Conservation (phyloP, 179 eudicot genomes). For the Sideroxylon spinosum region DNA sequence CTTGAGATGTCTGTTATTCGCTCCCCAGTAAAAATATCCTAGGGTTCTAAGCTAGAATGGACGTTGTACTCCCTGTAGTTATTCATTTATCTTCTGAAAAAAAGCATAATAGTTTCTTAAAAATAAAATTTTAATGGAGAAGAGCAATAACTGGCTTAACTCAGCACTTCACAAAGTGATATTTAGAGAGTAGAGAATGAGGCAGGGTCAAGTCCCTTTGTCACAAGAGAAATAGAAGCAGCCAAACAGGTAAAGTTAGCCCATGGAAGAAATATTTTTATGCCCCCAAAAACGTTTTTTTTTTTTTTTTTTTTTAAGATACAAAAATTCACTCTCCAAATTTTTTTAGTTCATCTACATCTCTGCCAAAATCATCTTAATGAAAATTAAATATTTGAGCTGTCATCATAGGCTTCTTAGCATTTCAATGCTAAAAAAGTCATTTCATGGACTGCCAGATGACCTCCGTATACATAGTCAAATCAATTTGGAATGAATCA, state of each 20-base stretch:
- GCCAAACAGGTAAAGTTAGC: neutral
- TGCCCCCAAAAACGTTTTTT: neutral
- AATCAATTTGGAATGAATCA: too few relatives aligned
- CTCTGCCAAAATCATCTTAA: neutral
- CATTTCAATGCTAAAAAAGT: neutral
- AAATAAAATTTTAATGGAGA: conserved; percentile 3
- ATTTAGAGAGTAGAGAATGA: neutral
- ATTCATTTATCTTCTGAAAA: neutral
- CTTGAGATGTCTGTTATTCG: neutral
- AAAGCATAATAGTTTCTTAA: neutral
- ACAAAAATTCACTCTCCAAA: neutral
- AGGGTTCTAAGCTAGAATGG: neutral
- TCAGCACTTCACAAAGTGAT: neutral
- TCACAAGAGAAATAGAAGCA: neutral
- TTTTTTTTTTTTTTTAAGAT: neutral
- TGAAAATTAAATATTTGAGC: neutral
- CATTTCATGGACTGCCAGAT: neutral
- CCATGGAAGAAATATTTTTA: neutral
- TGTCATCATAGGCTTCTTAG: neutral
- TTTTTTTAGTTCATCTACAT: neutral
- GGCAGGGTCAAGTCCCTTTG: neutral
- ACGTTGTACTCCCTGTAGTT: neutral
- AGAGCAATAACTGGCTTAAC: neutral
- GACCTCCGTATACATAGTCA: neutral
- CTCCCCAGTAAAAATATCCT: neutral